These are phyloP conservation scores for Cladosporium phlei DNA, from an alignment of 2,329 filamentous ascomycete species.

Conservation along the genomic window DNA sequence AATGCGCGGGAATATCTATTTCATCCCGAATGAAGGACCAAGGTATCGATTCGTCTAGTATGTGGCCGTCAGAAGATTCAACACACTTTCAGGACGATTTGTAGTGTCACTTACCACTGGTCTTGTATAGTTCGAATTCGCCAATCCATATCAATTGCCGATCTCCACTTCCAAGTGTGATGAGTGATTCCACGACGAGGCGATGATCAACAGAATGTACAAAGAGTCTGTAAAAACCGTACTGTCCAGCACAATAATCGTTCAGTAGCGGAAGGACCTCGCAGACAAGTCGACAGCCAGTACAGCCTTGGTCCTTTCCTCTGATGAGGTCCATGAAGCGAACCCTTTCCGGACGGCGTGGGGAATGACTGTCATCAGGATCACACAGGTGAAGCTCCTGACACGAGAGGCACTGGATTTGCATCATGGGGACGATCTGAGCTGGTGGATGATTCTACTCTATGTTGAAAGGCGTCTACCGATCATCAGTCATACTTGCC, in stretches of 20 bases:
- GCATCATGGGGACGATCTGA: not conserved
- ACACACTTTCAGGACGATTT: too few relatives aligned
- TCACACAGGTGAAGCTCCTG: not conserved
- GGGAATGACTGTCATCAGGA: not conserved
- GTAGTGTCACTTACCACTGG: not conserved
- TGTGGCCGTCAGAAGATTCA: not conserved
- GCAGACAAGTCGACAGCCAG: conserved; percentile 9
- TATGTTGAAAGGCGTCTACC: too few relatives aligned
- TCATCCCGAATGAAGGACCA: not conserved
- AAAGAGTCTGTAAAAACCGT: not conserved
- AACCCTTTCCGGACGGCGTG: not conserved
- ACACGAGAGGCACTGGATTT: not conserved
- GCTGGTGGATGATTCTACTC: not conserved
- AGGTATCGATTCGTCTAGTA: not conserved
- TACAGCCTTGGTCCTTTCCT: not conserved
- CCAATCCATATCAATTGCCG: conserved; percentile 3
- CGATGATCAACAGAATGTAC: not conserved
- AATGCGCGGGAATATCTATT: not conserved
- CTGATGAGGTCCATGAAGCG: not conserved
- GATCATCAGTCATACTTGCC: too few relatives aligned
- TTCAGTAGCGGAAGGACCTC: conserved; percentile 2
- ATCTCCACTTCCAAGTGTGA: not conserved
- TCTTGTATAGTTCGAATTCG: conserved; percentile 7
- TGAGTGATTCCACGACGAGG: not conserved
- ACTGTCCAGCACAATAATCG: not conserved